phyloP scores from a whole-genome alignment of 1,139 yeast species.

The Hansenula sp. region DNA sequence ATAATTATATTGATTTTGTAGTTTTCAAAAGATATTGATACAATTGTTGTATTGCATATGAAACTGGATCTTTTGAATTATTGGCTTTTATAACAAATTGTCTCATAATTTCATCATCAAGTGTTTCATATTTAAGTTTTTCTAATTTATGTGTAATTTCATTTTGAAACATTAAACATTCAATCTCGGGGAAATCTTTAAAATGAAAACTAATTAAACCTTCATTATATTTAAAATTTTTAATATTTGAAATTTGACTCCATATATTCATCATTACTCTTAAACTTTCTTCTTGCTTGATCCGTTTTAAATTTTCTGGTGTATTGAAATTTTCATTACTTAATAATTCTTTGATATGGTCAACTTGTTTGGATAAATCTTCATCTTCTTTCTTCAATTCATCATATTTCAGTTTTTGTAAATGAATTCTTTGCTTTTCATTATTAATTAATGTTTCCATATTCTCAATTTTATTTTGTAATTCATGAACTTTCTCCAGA shows the following conservation, averaged over 20 bases:
- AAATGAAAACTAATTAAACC: slow-evolving; percentile 3
- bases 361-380: slow-evolving; percentile 5
- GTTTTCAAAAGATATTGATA: too few relatives aligned
- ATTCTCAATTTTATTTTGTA: slow-evolving; percentile 1
- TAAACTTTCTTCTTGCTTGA: slow-evolving; percentile 7
- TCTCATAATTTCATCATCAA: not conserved
- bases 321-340: slow-evolving; percentile 4
- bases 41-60: not conserved
- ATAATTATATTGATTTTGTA: too few relatives aligned
- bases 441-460: not conserved
- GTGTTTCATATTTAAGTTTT: not conserved
- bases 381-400: slow-evolving; percentile 3
- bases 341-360: slow-evolving; percentile 1
- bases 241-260: slow-evolving; percentile 6
- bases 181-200: slow-evolving; percentile 1
- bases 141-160: not conserved
- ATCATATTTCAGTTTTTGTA: not conserved
- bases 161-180: not conserved
- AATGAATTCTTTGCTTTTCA: not conserved
- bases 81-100: not conserved
- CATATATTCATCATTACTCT: slow-evolving; percentile 8
- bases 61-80: not conserved
- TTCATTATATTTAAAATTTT: slow-evolving; percentile 4
- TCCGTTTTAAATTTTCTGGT: not conserved
- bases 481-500: not conserved